Evolutionary conservation across 805 yeast genomes (phyloP), one percentile per base, ranked within the genome.

Genomic region (Kodamaea sagamina): DNA sequence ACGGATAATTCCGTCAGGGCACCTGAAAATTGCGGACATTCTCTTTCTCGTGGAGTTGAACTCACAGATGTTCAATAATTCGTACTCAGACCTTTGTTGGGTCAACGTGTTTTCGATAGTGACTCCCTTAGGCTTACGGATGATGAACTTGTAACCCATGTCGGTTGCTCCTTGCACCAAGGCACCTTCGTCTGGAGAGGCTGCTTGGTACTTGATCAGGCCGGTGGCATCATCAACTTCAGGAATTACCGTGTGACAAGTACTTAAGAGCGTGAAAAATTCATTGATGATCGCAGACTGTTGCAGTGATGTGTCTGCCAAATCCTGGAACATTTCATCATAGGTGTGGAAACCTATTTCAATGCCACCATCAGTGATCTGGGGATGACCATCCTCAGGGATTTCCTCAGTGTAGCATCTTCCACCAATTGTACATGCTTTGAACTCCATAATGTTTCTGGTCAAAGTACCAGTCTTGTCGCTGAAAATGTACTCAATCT

Each of bases 151-250:
- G 60, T 85, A 93, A 0, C 97, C 98, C 36, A 92, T 68, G 56
- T 72, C 74, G 0, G 97, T 93, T 12, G 96, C 98, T 46, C 99
- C 99, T 55, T 90, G 89, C 2, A 93, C 99, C 48, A 93, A 73
- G 0, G 99, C 99, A 40, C 99, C 99, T 71, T 95, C 99, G 68
- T 93, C 99, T 0, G 99, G 99, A 0, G 98, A 90, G 0, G 99
- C 97, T 1, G 99, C 99, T 66, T 93, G 99, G 62, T 95, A 93
- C 61, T 88, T 90, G 49, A 93, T 82, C 2, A 74, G 53, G 0
- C 86, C 87, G 2, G 62, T 58, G 44, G 69, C 71, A 1, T 74
- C 81, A 47, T 74, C 75, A 13, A 77, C 70, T 62, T 93, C 99
- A 0, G 99, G 99, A 48, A 93, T 93, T 31, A 93, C 99, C 0